Evolutionary conservation across 1,284 basidiomycete genomes (phyloP).

Genomic region (Athelia sp.): DNA sequence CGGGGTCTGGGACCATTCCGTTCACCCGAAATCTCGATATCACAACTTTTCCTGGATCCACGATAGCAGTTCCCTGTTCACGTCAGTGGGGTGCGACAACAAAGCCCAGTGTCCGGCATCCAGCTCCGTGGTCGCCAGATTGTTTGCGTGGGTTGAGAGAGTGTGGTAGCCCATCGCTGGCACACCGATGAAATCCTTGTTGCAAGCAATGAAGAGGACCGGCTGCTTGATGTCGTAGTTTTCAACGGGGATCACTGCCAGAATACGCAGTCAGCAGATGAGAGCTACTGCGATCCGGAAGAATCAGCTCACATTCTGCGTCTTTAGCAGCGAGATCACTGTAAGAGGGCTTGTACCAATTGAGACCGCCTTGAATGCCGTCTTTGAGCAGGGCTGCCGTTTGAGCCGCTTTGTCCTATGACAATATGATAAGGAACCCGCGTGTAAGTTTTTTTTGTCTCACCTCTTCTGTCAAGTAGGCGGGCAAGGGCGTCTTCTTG

Average conservation of each 20-base stretch:
- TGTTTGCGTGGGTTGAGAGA: conserved; percentile 10
- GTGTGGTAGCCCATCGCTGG: conserved; percentile 6
- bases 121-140: conserved; percentile 20
- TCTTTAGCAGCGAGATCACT: conserved; percentile 8
- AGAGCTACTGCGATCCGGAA: not conserved
- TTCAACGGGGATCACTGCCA: conserved; percentile 12
- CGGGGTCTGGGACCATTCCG: too few relatives aligned
- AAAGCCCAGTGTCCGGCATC: conserved; percentile 22
- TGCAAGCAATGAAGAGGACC: conserved; percentile 19
- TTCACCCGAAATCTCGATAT: too few relatives aligned
- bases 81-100: conserved; percentile 22
- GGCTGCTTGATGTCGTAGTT: conserved; percentile 12
- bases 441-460: not conserved
- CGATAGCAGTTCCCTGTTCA: conserved; percentile 29
- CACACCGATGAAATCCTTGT: conserved; percentile 17
- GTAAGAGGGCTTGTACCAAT: conserved; percentile 19
- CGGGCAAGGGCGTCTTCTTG: conserved; percentile 15
- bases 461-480: conserved; percentile 29
- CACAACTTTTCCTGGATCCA: conserved; percentile 23
- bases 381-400: conserved; percentile 8
- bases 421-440: not conserved
- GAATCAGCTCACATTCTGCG: conserved; percentile 11
- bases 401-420: conserved; percentile 9
- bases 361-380: conserved; percentile 15
- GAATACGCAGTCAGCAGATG: not conserved